phyloP scores from a whole-genome alignment of 2,329 filamentous ascomycete species.

The Bipolaris gigantea region DNA sequence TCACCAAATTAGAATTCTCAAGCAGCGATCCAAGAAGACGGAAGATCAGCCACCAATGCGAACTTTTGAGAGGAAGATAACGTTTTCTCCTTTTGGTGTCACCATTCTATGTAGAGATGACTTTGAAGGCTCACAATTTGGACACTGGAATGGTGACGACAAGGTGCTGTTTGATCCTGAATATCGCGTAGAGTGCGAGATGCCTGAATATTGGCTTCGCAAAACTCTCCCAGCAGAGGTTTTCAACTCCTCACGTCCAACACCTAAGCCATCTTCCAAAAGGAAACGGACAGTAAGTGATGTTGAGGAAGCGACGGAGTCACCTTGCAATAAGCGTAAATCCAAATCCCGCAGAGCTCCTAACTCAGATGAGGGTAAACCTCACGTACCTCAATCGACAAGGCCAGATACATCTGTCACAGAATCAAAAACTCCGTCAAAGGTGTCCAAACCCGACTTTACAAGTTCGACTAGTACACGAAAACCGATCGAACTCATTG shows the following conservation, averaged over 20 bases:
- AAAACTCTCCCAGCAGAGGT: conserved; percentile 32
- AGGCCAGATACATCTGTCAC: neutral
- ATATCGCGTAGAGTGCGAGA: conserved; percentile 41
- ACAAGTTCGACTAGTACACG: neutral
- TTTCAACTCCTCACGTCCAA: conserved; percentile 19
- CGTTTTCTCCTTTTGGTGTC: conserved; percentile 41
- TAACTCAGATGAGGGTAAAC: neutral
- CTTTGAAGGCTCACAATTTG: conserved; percentile 34
- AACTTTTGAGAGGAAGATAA: conserved; percentile 38
- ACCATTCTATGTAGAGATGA: conserved; percentile 33
- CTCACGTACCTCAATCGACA: neutral
- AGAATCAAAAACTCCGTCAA: neutral
- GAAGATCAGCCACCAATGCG: conserved; percentile 12
- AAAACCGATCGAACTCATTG: conserved; percentile 1
- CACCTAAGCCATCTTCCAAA: conserved; percentile 14
- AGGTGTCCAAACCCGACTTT: neutral
- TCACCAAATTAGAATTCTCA: conserved; percentile 38
- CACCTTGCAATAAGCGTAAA: conserved; percentile 4
- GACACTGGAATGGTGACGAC: conserved; percentile 23
- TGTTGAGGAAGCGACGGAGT: neutral
- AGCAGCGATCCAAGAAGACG: conserved; percentile 27
- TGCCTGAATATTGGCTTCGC: conserved; percentile 40
- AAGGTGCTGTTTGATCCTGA: conserved; percentile 34
- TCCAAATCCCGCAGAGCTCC: neutral
- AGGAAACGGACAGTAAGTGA: conserved; percentile 14